Evolutionary conservation across 2,329 filamentous ascomycete species (phyloP), one percentile per base, ranked within the genome.

Genomic region (Monosporascus sp.): DNA sequence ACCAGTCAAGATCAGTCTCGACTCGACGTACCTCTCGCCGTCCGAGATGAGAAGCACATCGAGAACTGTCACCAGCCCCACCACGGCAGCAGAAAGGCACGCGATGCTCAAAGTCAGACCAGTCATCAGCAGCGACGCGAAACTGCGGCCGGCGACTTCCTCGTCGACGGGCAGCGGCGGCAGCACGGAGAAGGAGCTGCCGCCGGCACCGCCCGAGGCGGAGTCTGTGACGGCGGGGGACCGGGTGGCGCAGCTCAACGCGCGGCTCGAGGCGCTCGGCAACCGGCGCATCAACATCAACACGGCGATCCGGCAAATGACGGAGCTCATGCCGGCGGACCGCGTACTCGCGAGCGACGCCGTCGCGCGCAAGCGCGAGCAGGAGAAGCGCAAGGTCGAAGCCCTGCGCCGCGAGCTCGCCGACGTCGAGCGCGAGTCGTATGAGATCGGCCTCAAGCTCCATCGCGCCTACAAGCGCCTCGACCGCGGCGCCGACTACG

Each of bases 381-480:
- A 66, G 55, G 77, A 84, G 69, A 85, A 84, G 68, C 72, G 75
- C 41, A 90, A 88, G 65, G 83, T 94, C 0, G 82, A 86, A 58
- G 78, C 74, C 22, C 74, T 92, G 50, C 79, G 80, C 54, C 71
- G 72, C 49, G 87, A 92, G 67, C 77, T 93, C 37, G 81, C 85
- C 3, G 88, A 91, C 57, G 82, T 94, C 26, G 81, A 84, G 69
- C 79, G 84, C 58, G 85, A 93, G 68, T 87, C 91, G 69, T 87
- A 93, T 64, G 88, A 94, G 52, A 72, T 92, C 43, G 89, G 89
- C 1, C 72, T 94, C 63, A 86, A 85, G 68, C 74, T 94, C 51
- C 83, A 89, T 66, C 76, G 87, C 22, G 86, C 87, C 9, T 87
- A 88, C 71, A 92, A 90, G 74, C 80, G 89, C 48, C 78, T 85